phyloP scores from a whole-genome alignment of 2,329 filamentous ascomycete species.

The Teratosphaeria destructans region DNA sequence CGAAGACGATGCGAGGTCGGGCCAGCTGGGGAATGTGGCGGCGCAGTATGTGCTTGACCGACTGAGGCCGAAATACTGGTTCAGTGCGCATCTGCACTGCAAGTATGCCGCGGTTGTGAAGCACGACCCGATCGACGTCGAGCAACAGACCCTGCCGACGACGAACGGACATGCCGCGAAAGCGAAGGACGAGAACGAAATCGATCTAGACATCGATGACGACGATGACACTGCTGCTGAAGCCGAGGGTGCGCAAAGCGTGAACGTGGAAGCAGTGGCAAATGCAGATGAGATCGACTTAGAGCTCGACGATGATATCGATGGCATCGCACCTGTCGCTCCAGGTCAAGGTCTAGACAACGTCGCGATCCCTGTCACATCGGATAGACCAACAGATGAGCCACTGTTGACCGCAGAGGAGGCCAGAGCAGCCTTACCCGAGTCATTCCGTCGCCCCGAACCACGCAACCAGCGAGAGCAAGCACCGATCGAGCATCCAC shows the following conservation, averaged over 20 bases:
- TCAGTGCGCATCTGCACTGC: constrained; percentile 79
- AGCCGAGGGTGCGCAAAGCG: neutral
- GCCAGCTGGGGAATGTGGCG: constrained; percentile 67
- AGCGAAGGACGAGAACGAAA: constrained; percentile 54
- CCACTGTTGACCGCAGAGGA: neutral
- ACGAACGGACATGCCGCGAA: neutral
- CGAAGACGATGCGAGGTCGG: constrained; percentile 61
- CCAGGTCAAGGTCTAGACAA: constrained; percentile 15
- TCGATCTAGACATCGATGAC: constrained; percentile 42
- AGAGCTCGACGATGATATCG: constrained; percentile 22
- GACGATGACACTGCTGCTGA: constrained; percentile 10
- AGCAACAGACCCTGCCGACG: neutral
- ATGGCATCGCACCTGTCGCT: constrained; percentile 11
- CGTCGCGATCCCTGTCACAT: constrained; percentile 15
- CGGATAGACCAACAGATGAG: constrained; percentile 2
- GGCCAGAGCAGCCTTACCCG: constrained; percentile 59
- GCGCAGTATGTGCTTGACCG: constrained; percentile 72
- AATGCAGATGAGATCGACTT: constrained; percentile 36
- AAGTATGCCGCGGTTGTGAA: constrained; percentile 62
- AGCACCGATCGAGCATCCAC: constrained; percentile 54
- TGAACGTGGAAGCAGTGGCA: constrained; percentile 6
- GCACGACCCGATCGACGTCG: constrained; percentile 24
- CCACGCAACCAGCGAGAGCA: constrained; percentile 8
- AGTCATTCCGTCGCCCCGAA: constrained; percentile 48
- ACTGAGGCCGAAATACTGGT: constrained; percentile 78